A percentile compares a stretch with the other conserved stretches of the same genome.
These are phyloP conservation scores for Coelastrella sp. DNA, from an alignment of 139 green algal species.

Conservation along the genomic window DNA sequence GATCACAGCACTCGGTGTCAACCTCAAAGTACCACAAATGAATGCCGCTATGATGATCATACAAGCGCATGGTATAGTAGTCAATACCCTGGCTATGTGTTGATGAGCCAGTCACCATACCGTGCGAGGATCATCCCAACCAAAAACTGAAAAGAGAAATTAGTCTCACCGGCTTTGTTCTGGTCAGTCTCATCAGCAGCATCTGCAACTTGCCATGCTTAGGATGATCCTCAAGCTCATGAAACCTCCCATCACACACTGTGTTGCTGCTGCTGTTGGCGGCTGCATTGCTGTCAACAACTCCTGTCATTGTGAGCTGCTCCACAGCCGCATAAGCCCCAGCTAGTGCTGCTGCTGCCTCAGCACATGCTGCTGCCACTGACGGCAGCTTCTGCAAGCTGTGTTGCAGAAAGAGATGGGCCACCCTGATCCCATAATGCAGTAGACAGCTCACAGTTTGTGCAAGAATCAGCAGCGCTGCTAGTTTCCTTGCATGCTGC, in stretches of 20 bases:
- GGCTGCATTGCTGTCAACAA: neutral
- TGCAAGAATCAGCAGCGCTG: conserved; percentile 20
- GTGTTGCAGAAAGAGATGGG: conserved; percentile 42
- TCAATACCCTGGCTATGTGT: no score
- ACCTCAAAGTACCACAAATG: no score
- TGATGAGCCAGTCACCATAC: no score
- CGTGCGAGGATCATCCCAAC: no score
- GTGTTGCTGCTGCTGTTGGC: conserved; percentile 11
- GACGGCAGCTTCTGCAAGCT: conserved; percentile 33
- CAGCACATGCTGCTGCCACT: neutral
- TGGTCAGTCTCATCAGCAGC: neutral
- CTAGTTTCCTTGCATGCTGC: conserved; percentile 9
- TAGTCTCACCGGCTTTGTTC: neutral
- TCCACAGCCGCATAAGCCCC: neutral
- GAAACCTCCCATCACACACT: neutral
- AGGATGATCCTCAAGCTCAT: neutral
- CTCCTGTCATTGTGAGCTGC: neutral
- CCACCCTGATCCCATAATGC: conserved; percentile 24
- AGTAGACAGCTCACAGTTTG: conserved; percentile 19
- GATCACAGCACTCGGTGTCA: no score
- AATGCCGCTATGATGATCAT: no score
- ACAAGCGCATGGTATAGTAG: no score
- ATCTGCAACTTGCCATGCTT: neutral
- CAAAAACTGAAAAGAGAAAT: no score
- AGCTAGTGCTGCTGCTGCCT: neutral